Evolutionary conservation across 768 basidiomycete species (phyloP), one percentile per base, ranked within the genome.

Genomic region (Clitopilus passeckerianus): DNA sequence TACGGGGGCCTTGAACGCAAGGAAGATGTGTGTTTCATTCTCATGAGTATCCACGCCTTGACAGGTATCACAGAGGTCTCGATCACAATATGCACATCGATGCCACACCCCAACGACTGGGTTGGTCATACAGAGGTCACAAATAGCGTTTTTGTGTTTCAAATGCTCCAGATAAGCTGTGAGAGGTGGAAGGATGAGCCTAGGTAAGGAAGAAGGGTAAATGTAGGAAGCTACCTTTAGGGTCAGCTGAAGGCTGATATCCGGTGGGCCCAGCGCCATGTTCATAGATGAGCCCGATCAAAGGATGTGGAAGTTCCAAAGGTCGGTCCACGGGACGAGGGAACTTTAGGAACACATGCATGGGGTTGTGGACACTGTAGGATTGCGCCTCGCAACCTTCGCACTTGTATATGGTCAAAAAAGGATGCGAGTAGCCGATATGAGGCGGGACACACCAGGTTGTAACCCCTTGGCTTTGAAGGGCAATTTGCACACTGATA

Each of bases 401-500:
- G 70, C 95, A 97, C 94, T 97, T 55, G 9, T 1, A 30, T 57
- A 46, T 37, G 44, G 53, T 57, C 33, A 35, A 58, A 62, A 23
- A 41, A 43, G 57, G 53, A 22, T 50, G 10, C 27, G n/a, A 15
- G 14, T 41, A 41, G 46, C 4, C 46, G 5, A 22, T 18, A 22
- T 23, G 20, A 30, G 5, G 46, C 58, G 54, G n/a, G 43, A 70
- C 83, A 59, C 68, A 96, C 95, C 67, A 97, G 73, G 69, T 82
- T 95, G 70, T 84, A 95, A 9, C 84, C 70, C 18, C 74, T 75
- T 0, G 92, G 86, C 37, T 76, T 77, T 4, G 94, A 94, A 0
- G 92, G 84, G 66, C 95, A 98, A 61, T 87, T 89, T 14, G 89
- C 92, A 68, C 95, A 98, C 68, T 97, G 95, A 70, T 89, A 98